Base-by-base conservation (phyloP, 257 asterid genomes). In the Solanum bulbocastanum region DNA sequence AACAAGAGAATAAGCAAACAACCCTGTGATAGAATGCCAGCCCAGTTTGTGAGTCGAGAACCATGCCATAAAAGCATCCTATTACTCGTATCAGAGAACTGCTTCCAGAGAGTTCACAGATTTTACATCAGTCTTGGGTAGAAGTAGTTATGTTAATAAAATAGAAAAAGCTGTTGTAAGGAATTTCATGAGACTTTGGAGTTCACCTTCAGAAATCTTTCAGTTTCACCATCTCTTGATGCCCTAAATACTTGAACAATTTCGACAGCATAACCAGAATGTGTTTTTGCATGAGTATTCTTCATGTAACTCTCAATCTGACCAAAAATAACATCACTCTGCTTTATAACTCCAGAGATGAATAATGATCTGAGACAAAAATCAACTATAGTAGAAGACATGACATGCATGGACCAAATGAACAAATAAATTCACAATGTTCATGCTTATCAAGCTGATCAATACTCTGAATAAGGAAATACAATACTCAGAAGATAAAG, bases 41-140 rank as follows among this genome's bases (percentile, higher is more conserved):
- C 90, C 99, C 98, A 96, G 91, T 96, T 96, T 86, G 98, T 91
- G 87, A 96, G 98, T 56, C 99, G 94, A 79, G 99, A 96, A 73
- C 99, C 99, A 89, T 96, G 99, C 98, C 99, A 96, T 76, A 96
- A 90, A 87, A 95, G 99, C 98, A 96, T 94, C 92, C 97, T 94
- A 89, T 96, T 96, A 88, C 92, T 89, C 2, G 92, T 89, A 71
- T 76, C 73, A 27, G 94, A 89, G 84, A 94, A 96, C 98, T 96
- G 95, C 73, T 65, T 81, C 84, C 89, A 87, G 46, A 89, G 79
- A 88, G 16, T 30, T 72, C 66, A 89, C 46, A 36, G 37, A 44
- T 56, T 74, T 85, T 68, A 33, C 75, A 72, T 90, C 87, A 89
- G 23, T 86, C 25, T 68, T 22, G 9, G 32, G 36, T 68, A 44